Conservation (phyloP, 768 basidiomycete species). For the Porphyrellus cyaneotinctus region DNA sequence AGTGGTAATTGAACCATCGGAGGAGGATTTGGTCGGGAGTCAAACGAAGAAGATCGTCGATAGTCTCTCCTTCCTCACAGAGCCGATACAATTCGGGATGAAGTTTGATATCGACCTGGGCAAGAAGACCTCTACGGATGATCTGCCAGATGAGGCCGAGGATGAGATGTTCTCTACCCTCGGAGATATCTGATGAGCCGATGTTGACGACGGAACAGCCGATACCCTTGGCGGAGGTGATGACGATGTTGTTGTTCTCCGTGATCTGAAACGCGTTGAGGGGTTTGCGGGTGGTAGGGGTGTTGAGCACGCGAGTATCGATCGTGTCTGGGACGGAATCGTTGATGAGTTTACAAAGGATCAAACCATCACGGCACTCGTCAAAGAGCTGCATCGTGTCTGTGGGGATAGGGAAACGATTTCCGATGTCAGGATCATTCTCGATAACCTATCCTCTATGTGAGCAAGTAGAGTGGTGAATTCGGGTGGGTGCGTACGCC, state of each 20-base stretch:
- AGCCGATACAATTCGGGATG: conserved; percentile 96
- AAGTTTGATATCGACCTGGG: conserved; percentile 95
- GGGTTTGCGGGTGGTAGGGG: conserved; percentile 70
- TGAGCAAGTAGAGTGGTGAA: neutral
- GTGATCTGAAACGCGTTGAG: conserved; percentile 99
- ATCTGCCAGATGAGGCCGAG: conserved; percentile 99
- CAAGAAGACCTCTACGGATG: conserved; percentile 88
- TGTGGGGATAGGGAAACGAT: conserved; percentile 87
- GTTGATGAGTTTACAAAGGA: conserved; percentile 98
- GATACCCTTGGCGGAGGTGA: conserved; percentile 96
- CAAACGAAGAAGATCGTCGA: conserved; percentile 89
- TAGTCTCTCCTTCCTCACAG: conserved; percentile 94
- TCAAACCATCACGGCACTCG: conserved; percentile 91
- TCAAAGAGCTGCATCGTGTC: conserved; percentile 99
- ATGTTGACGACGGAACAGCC: conserved; percentile 99
- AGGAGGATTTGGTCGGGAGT: conserved; percentile 96
- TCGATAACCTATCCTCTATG: conserved; percentile 69
- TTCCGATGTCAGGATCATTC: conserved; percentile 80
- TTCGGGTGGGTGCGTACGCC: conserved; percentile 48
- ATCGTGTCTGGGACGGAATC: conserved; percentile 99
- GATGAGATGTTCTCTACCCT: conserved; percentile 94
- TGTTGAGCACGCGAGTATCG: conserved; percentile 97
- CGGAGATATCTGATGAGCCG: conserved; percentile 86
- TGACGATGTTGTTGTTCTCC: conserved; percentile 99
- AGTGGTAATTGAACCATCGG: conserved; percentile 99